phyloP scores from a whole-genome alignment of 2,329 filamentous ascomycete genomes.

The Stachybotrys chartarum region DNA sequence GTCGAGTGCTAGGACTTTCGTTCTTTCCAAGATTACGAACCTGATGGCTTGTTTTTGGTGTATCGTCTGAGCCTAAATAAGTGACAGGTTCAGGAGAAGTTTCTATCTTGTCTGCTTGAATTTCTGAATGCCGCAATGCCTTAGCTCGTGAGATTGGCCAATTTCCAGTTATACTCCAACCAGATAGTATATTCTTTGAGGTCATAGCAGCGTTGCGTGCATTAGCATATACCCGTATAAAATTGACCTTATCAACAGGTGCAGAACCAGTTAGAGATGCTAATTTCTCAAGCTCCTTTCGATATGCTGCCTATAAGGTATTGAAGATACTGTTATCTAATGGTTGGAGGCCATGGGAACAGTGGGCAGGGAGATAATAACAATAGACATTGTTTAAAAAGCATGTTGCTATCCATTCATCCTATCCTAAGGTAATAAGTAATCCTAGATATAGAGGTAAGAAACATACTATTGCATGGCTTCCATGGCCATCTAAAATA shows the following conservation, averaged over 20 bases:
- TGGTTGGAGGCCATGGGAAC: conserved; percentile 4
- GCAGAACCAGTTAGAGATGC: background rate
- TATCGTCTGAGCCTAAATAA: conserved; percentile 3
- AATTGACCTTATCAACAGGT: background rate
- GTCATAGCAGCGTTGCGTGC: conserved; percentile 5
- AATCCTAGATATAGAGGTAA: background rate
- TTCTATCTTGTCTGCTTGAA: background rate
- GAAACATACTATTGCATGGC: background rate
- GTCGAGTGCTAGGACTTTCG: too few species aligned
- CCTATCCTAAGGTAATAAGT: background rate
- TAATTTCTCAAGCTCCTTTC: background rate
- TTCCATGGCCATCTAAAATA: background rate
- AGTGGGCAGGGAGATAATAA: conserved; percentile 3
- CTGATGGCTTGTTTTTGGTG: conserved; percentile 3
- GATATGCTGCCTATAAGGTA: conserved; percentile 3
- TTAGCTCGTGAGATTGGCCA: conserved; percentile 2
- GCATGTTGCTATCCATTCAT: conserved; percentile 3
- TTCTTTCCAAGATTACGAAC: too few species aligned
- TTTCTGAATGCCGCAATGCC: background rate
- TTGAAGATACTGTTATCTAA: conserved; percentile 3
- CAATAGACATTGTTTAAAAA: conserved; percentile 4
- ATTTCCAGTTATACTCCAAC: conserved; percentile 2
- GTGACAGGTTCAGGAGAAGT: background rate
- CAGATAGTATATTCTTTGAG: conserved; percentile 5
- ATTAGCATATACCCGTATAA: conserved; percentile 4